Conservation (phyloP, 768 basidiomycete species). For the Suillus luteus region DNA sequence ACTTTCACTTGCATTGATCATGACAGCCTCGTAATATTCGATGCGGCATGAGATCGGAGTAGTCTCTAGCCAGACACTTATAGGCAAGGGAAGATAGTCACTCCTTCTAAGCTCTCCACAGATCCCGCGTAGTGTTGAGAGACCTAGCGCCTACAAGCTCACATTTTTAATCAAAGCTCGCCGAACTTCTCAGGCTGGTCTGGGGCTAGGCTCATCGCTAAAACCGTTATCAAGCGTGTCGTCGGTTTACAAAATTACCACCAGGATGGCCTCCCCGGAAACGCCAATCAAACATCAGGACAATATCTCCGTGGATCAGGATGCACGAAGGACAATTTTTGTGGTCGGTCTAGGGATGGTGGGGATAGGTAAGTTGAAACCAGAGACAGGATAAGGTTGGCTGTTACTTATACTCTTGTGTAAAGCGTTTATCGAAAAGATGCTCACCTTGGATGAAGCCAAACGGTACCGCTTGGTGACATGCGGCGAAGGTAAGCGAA, state of each 20-base stretch:
- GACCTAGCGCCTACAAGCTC: not conserved
- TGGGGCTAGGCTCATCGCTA: not conserved
- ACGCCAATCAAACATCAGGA: not conserved
- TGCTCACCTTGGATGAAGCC: slow-evolving; percentile 55
- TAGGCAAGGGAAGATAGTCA: not conserved
- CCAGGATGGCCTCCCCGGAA: slow-evolving; percentile 2
- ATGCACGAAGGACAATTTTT: slow-evolving; percentile 14
- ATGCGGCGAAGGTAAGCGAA: slow-evolving; percentile 53
- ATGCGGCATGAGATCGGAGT: not conserved
- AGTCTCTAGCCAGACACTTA: not conserved
- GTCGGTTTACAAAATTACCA: not conserved
- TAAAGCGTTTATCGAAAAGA: slow-evolving; percentile 68
- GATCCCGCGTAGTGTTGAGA: not conserved
- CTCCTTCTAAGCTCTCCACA: not conserved
- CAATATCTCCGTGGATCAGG: not conserved
- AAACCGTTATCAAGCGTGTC: not conserved
- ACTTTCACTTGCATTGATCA: too few relatives aligned
- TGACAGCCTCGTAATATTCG: not conserved
- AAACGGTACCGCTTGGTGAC: slow-evolving; percentile 55
- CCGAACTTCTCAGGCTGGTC: not conserved
- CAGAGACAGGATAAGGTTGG: not conserved
- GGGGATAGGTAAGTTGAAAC: slow-evolving; percentile 46
- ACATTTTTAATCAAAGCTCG: not conserved
- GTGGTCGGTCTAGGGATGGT: slow-evolving; percentile 62
- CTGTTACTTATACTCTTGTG: not conserved